These are phyloP conservation scores for Aspergillus phoenicis DNA, from an alignment of 2,329 filamentous ascomycete species.

Conservation along the genomic window DNA sequence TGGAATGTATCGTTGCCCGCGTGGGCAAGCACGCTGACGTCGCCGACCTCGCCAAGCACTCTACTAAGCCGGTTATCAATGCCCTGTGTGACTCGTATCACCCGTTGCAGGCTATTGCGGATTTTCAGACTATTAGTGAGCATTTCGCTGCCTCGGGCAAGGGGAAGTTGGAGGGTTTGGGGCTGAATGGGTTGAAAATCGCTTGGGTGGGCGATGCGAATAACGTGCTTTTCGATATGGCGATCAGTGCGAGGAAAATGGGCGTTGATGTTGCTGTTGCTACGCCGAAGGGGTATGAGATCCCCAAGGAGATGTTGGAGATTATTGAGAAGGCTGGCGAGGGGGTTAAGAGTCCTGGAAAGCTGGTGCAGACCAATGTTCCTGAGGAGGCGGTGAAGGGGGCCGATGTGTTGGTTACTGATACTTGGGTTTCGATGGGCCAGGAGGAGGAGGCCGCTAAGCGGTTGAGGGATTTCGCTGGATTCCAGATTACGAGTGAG, in stretches of 20 bases:
- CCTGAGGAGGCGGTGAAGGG: slow-evolving; percentile 84
- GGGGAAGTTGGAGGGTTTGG: slow-evolving; percentile 54
- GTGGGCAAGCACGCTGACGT: slow-evolving; percentile 78
- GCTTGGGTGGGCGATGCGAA: slow-evolving; percentile 97
- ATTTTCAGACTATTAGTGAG: slow-evolving; percentile 89
- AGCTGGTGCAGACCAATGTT: slow-evolving; percentile 71
- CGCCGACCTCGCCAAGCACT: slow-evolving; percentile 68
- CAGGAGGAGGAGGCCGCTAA: slow-evolving; percentile 83
- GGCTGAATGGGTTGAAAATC: slow-evolving; percentile 81
- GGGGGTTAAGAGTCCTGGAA: slow-evolving; percentile 62
- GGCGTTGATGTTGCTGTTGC: slow-evolving; percentile 86
- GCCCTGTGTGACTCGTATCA: slow-evolving; percentile 89
- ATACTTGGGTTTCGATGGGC: slow-evolving; percentile 98
- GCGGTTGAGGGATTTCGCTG: slow-evolving; percentile 77
- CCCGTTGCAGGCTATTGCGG: slow-evolving; percentile 90
- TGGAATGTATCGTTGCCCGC: slow-evolving; percentile 77
- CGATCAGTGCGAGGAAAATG: slow-evolving; percentile 82
- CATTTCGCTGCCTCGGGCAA: slow-evolving; percentile 53
- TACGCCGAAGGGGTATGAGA: slow-evolving; percentile 80
- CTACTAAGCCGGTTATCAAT: slow-evolving; percentile 80
- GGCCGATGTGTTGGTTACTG: slow-evolving; percentile 89
- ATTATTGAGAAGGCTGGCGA: slow-evolving; percentile 68
- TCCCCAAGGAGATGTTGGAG: slow-evolving; percentile 72
- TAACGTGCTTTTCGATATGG: slow-evolving; percentile 93
- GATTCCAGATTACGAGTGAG: slow-evolving; percentile 88